Base-by-base conservation (phyloP, 352 stramenopile genomes). In the Globisporangium orthogonon region DNA sequence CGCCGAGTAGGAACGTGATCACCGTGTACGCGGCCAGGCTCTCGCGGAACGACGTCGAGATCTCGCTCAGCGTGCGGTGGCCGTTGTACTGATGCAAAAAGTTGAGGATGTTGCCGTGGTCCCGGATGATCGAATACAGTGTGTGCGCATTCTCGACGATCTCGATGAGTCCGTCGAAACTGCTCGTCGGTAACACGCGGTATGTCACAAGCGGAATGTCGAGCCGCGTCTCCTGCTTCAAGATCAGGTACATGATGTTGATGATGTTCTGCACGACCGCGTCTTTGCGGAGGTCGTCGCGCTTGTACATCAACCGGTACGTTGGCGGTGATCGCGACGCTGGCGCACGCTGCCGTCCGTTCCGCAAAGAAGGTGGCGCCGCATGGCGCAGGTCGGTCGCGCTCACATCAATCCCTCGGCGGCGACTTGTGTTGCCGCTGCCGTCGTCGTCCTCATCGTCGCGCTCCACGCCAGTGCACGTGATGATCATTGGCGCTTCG, bases 1-100 rank as follows among this genome's bases (percentile, higher is more conserved):
- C 96, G 33, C 96, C 96, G n/a, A 99, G 66, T 15, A 99, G 66
- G 66, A 99, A 99, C 30, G 97, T 99, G 54, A 99, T 98, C 40
- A 99, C 97, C 33, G 97, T 99, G 78, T 99, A 99, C 29, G 97
- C 97, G 11, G 97, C 97, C 53, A 97, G 93, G 65, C 85, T 98
- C 56, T 97, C 83, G 17, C 83, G 73, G 51, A 91, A 94, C 6
- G 81, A 91, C 18, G 80, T 81, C 44, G 81, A 91, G 41, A 94
- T 94, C 55, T 94, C 83, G 54, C 79, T 87, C n/a, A 94, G 70
- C 37, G 79, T 94, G 35, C 83, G 79, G 50, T 94, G 79, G 17
- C 83, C 80, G 33, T 94, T 94, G 70, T 94, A 87, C 40, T 89
- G 83, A 39, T 94, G 81, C 35, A 94, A 44, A 44, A 94, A 94